Percentiles rank a stretch among this genome's conserved stretches.
Evolutionary conservation across 169 alveolate species (phyloP).

Genomic region (Plasmodium vivax): DNA sequence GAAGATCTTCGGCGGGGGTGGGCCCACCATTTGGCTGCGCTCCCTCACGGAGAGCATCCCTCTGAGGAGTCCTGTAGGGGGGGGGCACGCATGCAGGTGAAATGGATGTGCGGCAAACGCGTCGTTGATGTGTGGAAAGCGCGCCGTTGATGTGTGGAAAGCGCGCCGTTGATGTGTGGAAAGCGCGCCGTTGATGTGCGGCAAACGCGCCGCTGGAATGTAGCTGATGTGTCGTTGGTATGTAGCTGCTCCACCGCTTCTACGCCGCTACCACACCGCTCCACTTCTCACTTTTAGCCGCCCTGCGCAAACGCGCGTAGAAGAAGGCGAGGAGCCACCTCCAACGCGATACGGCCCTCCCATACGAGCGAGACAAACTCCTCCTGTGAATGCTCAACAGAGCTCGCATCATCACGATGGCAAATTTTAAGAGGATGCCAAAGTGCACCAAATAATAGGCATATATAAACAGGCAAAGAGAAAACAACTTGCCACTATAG

Average conservation of each 20-base stretch:
- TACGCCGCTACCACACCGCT: neutral
- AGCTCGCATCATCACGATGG: neutral
- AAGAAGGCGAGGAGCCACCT: neutral
- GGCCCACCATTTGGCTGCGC: neutral
- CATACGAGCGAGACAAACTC: neutral
- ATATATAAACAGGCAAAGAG: slow-evolving; percentile 26
- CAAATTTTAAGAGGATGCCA: neutral
- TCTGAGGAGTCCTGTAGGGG: neutral
- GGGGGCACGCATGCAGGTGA: neutral
- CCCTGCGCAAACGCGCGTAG: neutral
- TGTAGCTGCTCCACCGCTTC: no score
- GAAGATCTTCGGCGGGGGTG: slow-evolving; percentile 14
- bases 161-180: no score
- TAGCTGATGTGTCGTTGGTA: no score
- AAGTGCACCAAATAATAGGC: slow-evolving; percentile 31
- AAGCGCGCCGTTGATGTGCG: no score
- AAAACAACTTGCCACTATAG: slow-evolving; percentile 19
- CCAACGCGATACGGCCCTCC: neutral
- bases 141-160: no score
- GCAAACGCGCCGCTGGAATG: neutral
- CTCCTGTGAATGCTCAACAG: slow-evolving; percentile 25
- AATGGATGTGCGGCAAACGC: neutral
- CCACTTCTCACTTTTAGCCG: slow-evolving; percentile 1
- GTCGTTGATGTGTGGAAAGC: no score
- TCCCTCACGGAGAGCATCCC: neutral